Evolutionary conservation across 2,329 filamentous ascomycete species (phyloP).

Genomic region (Ophidiomyces ophidiicola): DNA sequence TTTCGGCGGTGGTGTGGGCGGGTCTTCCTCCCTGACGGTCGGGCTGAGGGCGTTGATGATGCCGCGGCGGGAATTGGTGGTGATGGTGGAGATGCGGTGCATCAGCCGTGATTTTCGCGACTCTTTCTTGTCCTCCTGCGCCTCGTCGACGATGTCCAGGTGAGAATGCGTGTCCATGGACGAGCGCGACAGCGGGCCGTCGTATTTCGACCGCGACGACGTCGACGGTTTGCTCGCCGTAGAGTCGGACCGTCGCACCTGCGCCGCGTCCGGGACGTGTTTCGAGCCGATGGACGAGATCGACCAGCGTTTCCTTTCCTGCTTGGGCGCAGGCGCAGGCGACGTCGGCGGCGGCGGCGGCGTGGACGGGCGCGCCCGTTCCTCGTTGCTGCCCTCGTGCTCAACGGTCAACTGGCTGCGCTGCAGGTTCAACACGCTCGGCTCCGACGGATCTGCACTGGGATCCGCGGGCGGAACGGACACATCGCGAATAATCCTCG

Average conservation of each 20-base stretch:
- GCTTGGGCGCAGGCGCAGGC: slow-evolving; percentile 18
- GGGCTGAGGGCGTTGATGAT: slow-evolving; percentile 29
- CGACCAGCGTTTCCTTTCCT: slow-evolving; percentile 29
- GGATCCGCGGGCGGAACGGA: slow-evolving; percentile 27
- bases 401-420: slow-evolving; percentile 51
- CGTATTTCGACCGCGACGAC: slow-evolving; percentile 29
- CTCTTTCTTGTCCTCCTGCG: slow-evolving; percentile 41
- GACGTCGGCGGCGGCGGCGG: slow-evolving; percentile 15
- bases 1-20: slow-evolving; percentile 15
- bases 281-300: slow-evolving; percentile 28
- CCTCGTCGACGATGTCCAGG: slow-evolving; percentile 24
- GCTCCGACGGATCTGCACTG: slow-evolving; percentile 25
- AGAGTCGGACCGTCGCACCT: slow-evolving; percentile 25
- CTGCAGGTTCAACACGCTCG: slow-evolving; percentile 36
- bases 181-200: slow-evolving; percentile 22
- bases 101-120: slow-evolving; percentile 51
- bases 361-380: too few relatives aligned
- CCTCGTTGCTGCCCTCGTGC: slow-evolving; percentile 40
- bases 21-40: slow-evolving; percentile 28
- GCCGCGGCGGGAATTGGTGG: slow-evolving; percentile 40
- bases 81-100: slow-evolving; percentile 53
- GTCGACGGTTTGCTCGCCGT: slow-evolving; percentile 29
- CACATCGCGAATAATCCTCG: slow-evolving; percentile 60
- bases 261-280: slow-evolving; percentile 17
- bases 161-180: slow-evolving; percentile 26